A percentile compares a stretch with the other conserved stretches of the same genome.
Conservation (phyloP, 495 filamentous ascomycete genomes). For the Xylaria venustula region DNA sequence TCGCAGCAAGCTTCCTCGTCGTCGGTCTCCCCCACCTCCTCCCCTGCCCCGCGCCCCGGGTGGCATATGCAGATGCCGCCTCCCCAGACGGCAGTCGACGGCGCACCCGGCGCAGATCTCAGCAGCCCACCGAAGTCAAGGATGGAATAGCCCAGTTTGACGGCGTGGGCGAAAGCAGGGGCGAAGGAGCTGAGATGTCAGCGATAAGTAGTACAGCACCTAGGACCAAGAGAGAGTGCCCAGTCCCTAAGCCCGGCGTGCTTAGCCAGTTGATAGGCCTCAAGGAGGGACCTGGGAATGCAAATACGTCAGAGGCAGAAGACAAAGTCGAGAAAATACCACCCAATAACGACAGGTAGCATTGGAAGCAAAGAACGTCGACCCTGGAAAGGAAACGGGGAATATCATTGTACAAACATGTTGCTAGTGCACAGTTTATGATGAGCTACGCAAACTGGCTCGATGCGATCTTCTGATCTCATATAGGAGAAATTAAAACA, state of each 20-base stretch:
- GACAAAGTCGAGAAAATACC: neutral
- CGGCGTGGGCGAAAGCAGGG: conserved; percentile 14
- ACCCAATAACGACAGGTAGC: conserved; percentile 3
- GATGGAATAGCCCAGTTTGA: conserved; percentile 40
- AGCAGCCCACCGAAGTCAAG: conserved; percentile 28
- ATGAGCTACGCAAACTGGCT: too few relatives aligned
- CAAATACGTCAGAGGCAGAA: neutral
- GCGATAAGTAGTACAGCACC: conserved; percentile 19
- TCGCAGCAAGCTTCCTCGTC: conserved; percentile 85
- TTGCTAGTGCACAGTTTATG: too few relatives aligned
- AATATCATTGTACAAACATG: neutral
- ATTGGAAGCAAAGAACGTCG: too few relatives aligned
- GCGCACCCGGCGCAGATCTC: conserved; percentile 29
- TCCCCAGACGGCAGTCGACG: conserved; percentile 48
- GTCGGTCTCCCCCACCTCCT: conserved; percentile 90
- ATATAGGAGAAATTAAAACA: too few relatives aligned
- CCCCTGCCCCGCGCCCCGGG: conserved; percentile 83
- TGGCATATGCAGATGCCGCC: conserved; percentile 66
- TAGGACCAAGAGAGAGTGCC: conserved; percentile 60
- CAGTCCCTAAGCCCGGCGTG: conserved; percentile 76
- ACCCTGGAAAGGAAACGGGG: too few relatives aligned
- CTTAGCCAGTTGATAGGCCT: conserved; percentile 76
- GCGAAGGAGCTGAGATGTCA: conserved; percentile 8
- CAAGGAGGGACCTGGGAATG: conserved; percentile 11
- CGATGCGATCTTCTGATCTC: too few relatives aligned